phyloP scores from a whole-genome alignment of 2,329 filamentous ascomycete species.

The Hypoxylon sp. region DNA sequence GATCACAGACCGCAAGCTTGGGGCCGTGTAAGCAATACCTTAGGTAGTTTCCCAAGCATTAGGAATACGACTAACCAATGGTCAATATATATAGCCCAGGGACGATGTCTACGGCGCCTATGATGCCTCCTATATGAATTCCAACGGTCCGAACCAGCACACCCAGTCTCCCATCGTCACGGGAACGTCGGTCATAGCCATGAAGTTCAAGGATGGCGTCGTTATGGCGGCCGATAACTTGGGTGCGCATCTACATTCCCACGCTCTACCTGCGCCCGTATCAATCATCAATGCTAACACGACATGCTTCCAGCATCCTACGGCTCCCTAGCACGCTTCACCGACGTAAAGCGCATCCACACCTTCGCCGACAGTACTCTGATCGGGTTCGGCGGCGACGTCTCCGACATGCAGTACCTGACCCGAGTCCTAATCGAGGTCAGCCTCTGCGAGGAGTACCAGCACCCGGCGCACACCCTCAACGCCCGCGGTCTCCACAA shows the following conservation, averaged over 20 bases:
- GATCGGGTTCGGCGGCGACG: conserved; percentile 95
- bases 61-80: conserved; percentile 55
- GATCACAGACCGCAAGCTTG: conserved; percentile 81
- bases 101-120: conserved; percentile 98
- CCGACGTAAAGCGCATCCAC: conserved; percentile 94
- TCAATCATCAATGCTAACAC: conserved; percentile 1
- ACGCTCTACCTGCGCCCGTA: background rate
- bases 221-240: conserved; percentile 98
- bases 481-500: conserved; percentile 96
- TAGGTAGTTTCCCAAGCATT: conserved; percentile 18
- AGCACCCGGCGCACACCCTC: conserved; percentile 68
- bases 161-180: conserved; percentile 96
- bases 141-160: conserved; percentile 80
- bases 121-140: conserved; percentile 86
- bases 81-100: conserved; percentile 76
- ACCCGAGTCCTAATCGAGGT: conserved; percentile 91
- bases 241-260: conserved; percentile 67
- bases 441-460: conserved; percentile 90
- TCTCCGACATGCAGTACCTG: conserved; percentile 99
- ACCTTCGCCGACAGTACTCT: conserved; percentile 87
- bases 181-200: conserved; percentile 92
- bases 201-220: conserved; percentile 97
- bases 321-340: conserved; percentile 96
- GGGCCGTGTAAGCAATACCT: conserved; percentile 73
- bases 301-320: conserved; percentile 81